Evolutionary conservation across 2,329 filamentous ascomycete species (phyloP).

Genomic region (Dactylonectria macrodidyma): DNA sequence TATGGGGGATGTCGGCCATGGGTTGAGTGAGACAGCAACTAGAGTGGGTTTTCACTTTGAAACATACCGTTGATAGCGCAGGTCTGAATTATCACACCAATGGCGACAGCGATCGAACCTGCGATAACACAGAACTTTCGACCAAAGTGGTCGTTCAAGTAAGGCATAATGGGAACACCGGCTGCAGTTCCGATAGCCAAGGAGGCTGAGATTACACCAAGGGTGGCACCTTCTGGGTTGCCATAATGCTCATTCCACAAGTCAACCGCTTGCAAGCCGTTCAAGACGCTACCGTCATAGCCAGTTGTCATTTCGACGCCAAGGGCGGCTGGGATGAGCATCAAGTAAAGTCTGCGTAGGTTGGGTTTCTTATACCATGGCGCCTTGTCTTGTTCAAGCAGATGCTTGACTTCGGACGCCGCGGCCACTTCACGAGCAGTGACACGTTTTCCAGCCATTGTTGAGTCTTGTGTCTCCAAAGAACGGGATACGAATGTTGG

Average conservation of each 20-base stretch:
- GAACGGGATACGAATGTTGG: no score
- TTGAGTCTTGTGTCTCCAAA: no score
- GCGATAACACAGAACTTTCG: slow-evolving; percentile 31
- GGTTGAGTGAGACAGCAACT: no score
- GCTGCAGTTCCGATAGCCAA: slow-evolving; percentile 26
- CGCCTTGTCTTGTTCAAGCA: background rate
- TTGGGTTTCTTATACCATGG: slow-evolving; percentile 6
- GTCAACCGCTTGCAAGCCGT: no score
- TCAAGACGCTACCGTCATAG: slow-evolving; percentile 42
- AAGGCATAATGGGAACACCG: slow-evolving; percentile 32
- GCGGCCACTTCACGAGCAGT: background rate
- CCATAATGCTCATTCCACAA: no score
- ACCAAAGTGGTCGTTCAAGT: slow-evolving; percentile 31
- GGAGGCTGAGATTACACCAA: no score
- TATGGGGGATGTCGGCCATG: no score
- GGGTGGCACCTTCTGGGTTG: no score
- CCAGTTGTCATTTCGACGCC: slow-evolving; percentile 42
- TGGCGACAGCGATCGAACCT: slow-evolving; percentile 26
- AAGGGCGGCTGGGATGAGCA: background rate
- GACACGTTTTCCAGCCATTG: no score
- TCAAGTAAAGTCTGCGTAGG: slow-evolving; percentile 1
- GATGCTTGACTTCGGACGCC: background rate
- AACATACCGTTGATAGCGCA: slow-evolving; percentile 23
- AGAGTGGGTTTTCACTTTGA: no score
- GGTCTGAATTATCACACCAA: slow-evolving; percentile 28